phyloP scores from a whole-genome alignment of 2,329 filamentous ascomycete genomes.

The Aspergillus vadensis region DNA sequence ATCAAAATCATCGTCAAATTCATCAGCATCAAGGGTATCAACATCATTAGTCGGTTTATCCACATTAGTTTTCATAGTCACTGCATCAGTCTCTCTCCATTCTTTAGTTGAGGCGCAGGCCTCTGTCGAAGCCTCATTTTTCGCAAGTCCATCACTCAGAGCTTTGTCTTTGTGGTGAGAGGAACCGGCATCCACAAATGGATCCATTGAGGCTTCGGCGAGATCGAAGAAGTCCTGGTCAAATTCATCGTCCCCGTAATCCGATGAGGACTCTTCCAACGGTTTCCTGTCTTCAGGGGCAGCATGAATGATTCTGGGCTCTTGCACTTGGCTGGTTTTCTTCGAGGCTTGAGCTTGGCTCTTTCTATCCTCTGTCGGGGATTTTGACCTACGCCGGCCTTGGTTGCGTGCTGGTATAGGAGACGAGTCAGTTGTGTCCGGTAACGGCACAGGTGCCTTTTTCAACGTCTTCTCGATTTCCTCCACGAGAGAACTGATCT shows the following conservation, averaged over 20 bases:
- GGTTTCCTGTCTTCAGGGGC: slow-evolving; percentile 4
- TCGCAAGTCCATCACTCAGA: not conserved
- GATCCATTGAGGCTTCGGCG: slow-evolving; percentile 36
- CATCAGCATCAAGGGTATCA: slow-evolving; percentile 48
- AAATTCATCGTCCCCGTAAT: slow-evolving; percentile 52
- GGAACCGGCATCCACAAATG: slow-evolving; percentile 26
- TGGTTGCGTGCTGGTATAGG: slow-evolving; percentile 42
- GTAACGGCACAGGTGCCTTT: slow-evolving; percentile 32
- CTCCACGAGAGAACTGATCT: slow-evolving; percentile 62
- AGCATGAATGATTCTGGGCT: slow-evolving; percentile 5
- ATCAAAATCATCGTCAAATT: slow-evolving; percentile 70
- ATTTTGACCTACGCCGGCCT: slow-evolving; percentile 32
- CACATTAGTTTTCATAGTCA: not conserved
- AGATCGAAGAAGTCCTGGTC: slow-evolving; percentile 49
- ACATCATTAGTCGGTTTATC: slow-evolving; percentile 4
- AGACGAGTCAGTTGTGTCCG: slow-evolving; percentile 46
- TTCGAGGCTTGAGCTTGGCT: not conserved
- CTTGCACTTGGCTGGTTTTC: not conserved
- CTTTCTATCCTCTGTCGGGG: slow-evolving; percentile 30
- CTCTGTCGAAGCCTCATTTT: not conserved
- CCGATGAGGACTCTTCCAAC: slow-evolving; percentile 39
- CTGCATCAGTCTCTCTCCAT: not conserved
- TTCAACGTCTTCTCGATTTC: slow-evolving; percentile 60
- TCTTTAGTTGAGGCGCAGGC: not conserved
- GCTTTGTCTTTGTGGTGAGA: not conserved